A percentile compares a stretch with the other conserved stretches of the same genome.
phyloP scores from a whole-genome alignment of 1,284 basidiomycete species.

The Rhizoctonia solani region DNA sequence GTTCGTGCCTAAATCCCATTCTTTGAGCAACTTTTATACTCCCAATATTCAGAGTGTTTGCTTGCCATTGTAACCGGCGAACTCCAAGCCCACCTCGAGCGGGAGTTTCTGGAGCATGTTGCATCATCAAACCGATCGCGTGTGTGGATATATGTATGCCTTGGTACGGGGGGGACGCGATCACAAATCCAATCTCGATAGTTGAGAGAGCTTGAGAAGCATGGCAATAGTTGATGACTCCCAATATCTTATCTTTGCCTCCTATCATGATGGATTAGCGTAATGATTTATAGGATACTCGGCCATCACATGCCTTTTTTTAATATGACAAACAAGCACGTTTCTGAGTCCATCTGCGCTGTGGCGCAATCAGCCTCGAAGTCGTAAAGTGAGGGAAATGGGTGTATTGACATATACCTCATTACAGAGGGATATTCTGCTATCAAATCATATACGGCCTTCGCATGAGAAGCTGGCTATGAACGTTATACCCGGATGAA shows the following conservation, averaged over 20 bases:
- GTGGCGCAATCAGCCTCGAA: constrained; percentile 18
- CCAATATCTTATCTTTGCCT: constrained; percentile 12
- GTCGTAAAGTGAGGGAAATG: not conserved
- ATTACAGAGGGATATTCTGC: constrained; percentile 33
- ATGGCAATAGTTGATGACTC: constrained; percentile 41
- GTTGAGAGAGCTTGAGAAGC: constrained; percentile 35
- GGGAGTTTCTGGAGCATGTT: constrained; percentile 57
- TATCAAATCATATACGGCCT: constrained; percentile 12
- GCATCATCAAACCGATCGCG: constrained; percentile 61
- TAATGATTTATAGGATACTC: not conserved
- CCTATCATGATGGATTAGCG: too few species aligned
- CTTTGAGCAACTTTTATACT: constrained; percentile 59
- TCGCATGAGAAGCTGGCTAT: constrained; percentile 17
- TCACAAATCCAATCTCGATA: constrained; percentile 41
- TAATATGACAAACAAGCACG: constrained; percentile 40
- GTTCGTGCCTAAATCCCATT: constrained; percentile 65
- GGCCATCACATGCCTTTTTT: constrained; percentile 36
- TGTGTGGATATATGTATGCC: constrained; percentile 66
- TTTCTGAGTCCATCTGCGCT: constrained; percentile 25
- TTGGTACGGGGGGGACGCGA: constrained; percentile 53
- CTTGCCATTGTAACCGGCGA: constrained; percentile 65
- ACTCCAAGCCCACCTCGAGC: constrained; percentile 57
- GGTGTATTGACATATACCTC: constrained; percentile 21
- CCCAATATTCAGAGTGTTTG: constrained; percentile 55
- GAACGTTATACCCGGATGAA: not conserved